phyloP scores from a whole-genome alignment of 768 basidiomycete genomes.

The Trametes punicea region DNA sequence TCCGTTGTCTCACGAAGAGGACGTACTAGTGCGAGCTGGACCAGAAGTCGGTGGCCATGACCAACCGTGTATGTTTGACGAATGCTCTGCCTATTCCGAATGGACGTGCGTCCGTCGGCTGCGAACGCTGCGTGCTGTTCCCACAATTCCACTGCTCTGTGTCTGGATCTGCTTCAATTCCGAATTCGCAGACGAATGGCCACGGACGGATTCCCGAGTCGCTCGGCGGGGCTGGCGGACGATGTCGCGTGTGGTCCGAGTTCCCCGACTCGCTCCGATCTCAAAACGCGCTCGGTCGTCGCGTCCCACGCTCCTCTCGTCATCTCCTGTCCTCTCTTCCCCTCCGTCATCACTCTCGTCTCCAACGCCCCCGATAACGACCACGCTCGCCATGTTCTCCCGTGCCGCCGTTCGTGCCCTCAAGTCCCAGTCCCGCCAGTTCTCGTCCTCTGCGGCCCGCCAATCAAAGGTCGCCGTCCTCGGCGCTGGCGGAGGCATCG shows the following conservation, averaged over 20 bases:
- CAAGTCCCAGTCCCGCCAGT: conserved; percentile 55
- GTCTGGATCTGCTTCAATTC: background rate
- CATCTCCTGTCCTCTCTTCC: conserved; percentile 1
- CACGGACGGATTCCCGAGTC: background rate
- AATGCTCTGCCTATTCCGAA: background rate
- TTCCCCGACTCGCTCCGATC: conserved; percentile 20
- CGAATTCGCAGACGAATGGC: background rate
- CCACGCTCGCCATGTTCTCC: conserved; percentile 52
- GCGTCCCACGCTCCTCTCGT: conserved; percentile 12
- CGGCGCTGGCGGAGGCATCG: conserved; percentile 98
- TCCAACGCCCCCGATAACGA: conserved; percentile 11
- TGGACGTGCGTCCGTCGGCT: background rate
- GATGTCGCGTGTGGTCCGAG: background rate
- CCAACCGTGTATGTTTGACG: background rate
- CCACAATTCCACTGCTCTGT: no score
- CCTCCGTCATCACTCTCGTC: conserved; percentile 9
- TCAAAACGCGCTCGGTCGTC: conserved; percentile 15
- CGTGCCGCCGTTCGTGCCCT: conserved; percentile 60
- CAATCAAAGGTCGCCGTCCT: conserved; percentile 92
- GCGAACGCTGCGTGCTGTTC: no score
- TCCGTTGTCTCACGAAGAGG: conserved; percentile 12
- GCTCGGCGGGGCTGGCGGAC: background rate
- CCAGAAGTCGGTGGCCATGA: conserved; percentile 92
- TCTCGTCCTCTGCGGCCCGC: conserved; percentile 71
- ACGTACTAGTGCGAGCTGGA: conserved; percentile 83